These are phyloP conservation scores for Schwanniomyces etchellsii DNA, from an alignment of 1,139 yeast genomes.

Conservation along the genomic window DNA sequence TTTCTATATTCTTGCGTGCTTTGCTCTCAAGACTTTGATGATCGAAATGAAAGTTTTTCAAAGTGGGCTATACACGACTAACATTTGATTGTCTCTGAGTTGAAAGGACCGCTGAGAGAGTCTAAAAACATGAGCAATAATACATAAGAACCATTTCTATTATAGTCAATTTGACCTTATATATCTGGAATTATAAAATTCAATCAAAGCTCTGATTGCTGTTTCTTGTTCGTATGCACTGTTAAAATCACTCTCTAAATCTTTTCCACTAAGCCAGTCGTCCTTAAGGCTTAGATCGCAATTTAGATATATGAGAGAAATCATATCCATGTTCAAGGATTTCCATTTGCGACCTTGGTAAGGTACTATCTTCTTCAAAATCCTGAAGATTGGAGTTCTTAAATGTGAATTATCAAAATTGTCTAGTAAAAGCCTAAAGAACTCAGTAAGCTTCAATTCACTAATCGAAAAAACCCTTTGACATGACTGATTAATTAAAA, in stretches of 20 bases:
- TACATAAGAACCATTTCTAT: too few relatives aligned
- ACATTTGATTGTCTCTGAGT: not conserved
- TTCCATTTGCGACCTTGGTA: constrained; percentile 95
- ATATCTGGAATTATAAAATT: constrained; percentile 72
- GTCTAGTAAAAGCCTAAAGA: constrained; percentile 36
- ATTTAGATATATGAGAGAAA: constrained; percentile 79
- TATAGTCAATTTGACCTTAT: too few relatives aligned
- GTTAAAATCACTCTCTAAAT: constrained; percentile 67
- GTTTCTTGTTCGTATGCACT: constrained; percentile 84
- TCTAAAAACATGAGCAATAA: too few relatives aligned
- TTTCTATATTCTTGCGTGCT: not conserved
- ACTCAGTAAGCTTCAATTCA: constrained; percentile 52
- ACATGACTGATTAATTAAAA: constrained; percentile 41
- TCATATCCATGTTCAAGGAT: constrained; percentile 85
- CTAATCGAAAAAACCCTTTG: constrained; percentile 52
- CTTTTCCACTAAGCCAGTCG: constrained; percentile 86
- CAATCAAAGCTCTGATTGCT: constrained; percentile 74
- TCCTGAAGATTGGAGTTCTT: constrained; percentile 64
- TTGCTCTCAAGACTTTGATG: too few relatives aligned
- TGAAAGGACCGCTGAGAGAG: too few relatives aligned
- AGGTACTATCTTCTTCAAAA: constrained; percentile 77
- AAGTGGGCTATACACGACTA: not conserved
- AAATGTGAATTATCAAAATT: constrained; percentile 58
- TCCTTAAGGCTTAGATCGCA: constrained; percentile 70
- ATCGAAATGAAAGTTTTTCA: constrained; percentile 1